Evolutionary conservation across 2,329 filamentous ascomycete species (phyloP), one percentile per base, ranked within the genome.

Genomic region (Aaosphaeria pasadenensis): DNA sequence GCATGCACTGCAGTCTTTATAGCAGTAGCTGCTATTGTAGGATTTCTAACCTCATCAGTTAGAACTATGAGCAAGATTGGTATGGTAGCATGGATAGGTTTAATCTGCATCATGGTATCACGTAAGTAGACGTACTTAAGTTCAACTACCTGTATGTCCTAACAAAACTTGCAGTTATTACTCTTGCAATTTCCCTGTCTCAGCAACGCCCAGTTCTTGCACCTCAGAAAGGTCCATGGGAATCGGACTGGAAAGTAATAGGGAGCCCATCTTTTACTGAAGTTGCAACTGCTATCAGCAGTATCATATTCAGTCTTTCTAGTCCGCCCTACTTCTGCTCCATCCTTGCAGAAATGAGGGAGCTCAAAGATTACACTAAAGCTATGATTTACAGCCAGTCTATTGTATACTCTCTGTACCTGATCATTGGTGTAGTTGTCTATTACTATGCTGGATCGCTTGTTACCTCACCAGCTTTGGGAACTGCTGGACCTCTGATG

Each of bases 1-100:
- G 78, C 82, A 0, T 88, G 84, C 66, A 84, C 83, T 9, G 82
- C 87, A 47, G 74, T 84, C 2, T 87, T 83, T 69, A 82, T 80
- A 4, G 73, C 84, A 13, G 74, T 85, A 1, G 84, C 82, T 1
- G 63, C 83, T 50, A 62, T 78, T 7, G 58, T 87, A 11, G 85
- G 82, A 43, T 81, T 42, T 28, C 13, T 42, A 6, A 24, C 30
- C 11, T 17, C n/a, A n/a, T 31, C 76, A 89, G 86, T 36, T 13
- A 9, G 33, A 36, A 36, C 33, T 36, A 9, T 36, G 9, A 13
- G 33, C 9, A 36, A 36, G 13, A 36, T 36, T 36, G 9, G 9
- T 11, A 11, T 9, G 33, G 9, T 36, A 11, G 33, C 33, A 36
- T 36, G 33, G 33, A 36, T 36, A 11, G 33, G 33, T 13, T 9